A percentile compares a stretch with the other conserved stretches of the same genome.
Conservation (phyloP, 495 filamentous ascomycete species). For the Entonaema liquescens region DNA sequence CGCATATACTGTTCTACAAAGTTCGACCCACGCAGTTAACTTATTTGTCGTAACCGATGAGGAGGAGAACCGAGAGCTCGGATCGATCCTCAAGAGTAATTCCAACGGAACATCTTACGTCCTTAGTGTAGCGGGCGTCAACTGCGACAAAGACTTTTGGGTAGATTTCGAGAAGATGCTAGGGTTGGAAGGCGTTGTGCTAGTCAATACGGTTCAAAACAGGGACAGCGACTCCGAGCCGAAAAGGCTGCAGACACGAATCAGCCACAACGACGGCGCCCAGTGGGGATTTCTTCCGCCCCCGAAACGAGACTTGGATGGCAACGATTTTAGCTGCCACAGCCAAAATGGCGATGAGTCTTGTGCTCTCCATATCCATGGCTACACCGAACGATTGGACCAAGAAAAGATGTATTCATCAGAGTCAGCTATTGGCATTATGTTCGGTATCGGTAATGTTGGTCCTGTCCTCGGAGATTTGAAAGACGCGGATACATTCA, state of each 20-base stretch:
- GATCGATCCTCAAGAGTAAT: constrained; percentile 95
- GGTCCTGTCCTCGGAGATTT: constrained; percentile 69
- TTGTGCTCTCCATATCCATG: constrained; percentile 91
- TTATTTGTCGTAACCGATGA: constrained; percentile 83
- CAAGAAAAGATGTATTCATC: constrained; percentile 85
- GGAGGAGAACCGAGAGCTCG: constrained; percentile 68
- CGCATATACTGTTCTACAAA: constrained; percentile 92
- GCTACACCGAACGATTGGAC: constrained; percentile 88
- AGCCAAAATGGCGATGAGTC: constrained; percentile 61
- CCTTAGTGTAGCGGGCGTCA: constrained; percentile 77
- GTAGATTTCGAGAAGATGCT: constrained; percentile 97
- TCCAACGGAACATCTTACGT: constrained; percentile 97
- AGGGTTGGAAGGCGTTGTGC: constrained; percentile 85
- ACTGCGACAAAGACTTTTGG: constrained; percentile 75
- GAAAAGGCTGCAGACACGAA: constrained; percentile 87
- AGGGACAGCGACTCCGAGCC: constrained; percentile 64
- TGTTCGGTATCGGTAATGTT: constrained; percentile 92
- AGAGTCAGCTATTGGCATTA: constrained; percentile 85
- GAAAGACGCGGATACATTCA: constrained; percentile 83
- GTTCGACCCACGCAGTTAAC: constrained; percentile 91
- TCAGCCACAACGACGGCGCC: constrained; percentile 95
- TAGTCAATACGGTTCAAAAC: constrained; percentile 88
- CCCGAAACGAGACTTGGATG: constrained; percentile 71
- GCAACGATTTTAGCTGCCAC: constrained; percentile 73
- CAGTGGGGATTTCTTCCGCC: constrained; percentile 80